Conservation (phyloP, 148 eudicot genomes). For the Euryodendron excelsum region DNA sequence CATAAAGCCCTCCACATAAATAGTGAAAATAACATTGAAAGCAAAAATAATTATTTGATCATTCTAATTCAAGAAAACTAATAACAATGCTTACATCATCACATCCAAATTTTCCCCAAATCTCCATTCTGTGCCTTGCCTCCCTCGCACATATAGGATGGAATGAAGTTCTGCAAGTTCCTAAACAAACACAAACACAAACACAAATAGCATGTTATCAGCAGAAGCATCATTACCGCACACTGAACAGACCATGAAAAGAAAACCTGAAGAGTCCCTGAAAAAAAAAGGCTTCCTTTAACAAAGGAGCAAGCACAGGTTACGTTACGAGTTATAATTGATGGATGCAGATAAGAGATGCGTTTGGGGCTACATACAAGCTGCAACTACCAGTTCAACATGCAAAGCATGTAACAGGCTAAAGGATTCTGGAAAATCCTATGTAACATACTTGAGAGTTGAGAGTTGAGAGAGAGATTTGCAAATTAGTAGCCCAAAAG, state of each 20-base stretch:
- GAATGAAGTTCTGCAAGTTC: slow-evolving; percentile 89
- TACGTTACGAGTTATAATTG: neutral
- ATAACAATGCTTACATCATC: slow-evolving; percentile 72
- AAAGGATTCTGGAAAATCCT: neutral
- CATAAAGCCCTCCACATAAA: neutral
- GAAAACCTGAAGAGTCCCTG: neutral
- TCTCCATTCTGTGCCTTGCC: slow-evolving; percentile 85
- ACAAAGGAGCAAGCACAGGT: neutral
- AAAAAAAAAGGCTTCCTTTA: neutral
- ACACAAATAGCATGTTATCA: slow-evolving; percentile 19
- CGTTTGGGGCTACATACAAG: neutral
- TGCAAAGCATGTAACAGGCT: neutral
- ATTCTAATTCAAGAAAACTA: slow-evolving; percentile 2
- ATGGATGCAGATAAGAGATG: neutral
- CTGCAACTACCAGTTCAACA: neutral
- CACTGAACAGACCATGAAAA: neutral
- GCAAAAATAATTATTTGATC: neutral
- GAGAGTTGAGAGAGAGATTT: no score
- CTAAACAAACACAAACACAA: slow-evolving; percentile 42
- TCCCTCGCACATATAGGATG: slow-evolving; percentile 99
- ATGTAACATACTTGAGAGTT: neutral
- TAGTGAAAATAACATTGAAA: neutral
- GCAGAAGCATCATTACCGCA: slow-evolving; percentile 9
- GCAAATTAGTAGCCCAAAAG: neutral
- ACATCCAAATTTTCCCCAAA: slow-evolving; percentile 91